A percentile compares a stretch with the other conserved stretches of the same genome.
phyloP scores from a whole-genome alignment of 2,329 filamentous ascomycete genomes.

The Truncatella angustata region DNA sequence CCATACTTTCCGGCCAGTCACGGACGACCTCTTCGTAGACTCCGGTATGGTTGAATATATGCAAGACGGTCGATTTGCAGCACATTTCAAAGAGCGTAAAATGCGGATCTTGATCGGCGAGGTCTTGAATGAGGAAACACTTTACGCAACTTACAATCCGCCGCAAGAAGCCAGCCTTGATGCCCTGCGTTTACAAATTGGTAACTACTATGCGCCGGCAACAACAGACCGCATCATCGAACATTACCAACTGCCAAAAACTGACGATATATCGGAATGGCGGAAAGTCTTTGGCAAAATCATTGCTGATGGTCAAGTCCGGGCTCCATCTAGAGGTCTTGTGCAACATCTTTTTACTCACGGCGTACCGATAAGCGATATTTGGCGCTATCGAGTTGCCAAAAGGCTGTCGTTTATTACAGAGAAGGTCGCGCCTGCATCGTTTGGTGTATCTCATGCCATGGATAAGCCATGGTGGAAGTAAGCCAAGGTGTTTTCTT shows the following conservation, averaged over 20 bases:
- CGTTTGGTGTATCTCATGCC: conserved; percentile 34
- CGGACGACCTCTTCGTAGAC: conserved; percentile 38
- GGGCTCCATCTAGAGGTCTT: conserved; percentile 33
- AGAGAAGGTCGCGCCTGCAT: conserved; percentile 33
- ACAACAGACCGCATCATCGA: conserved; percentile 34
- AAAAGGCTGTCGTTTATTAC: conserved; percentile 41
- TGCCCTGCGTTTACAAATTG: conserved; percentile 34
- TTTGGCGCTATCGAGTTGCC: conserved; percentile 41
- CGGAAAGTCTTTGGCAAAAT: conserved; percentile 37
- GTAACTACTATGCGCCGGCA: conserved; percentile 41
- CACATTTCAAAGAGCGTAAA: conserved; percentile 31
- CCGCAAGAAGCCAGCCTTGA: conserved; percentile 30
- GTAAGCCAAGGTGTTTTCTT: conserved; percentile 22
- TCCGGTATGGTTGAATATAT: conserved; percentile 36
- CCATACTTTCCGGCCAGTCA: conserved; percentile 45
- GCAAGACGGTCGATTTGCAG: conserved; percentile 33
- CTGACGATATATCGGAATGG: conserved; percentile 31
- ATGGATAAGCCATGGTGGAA: conserved; percentile 44
- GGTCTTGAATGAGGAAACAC: conserved; percentile 40
- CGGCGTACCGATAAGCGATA: conserved; percentile 30
- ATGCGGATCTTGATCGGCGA: conserved; percentile 40
- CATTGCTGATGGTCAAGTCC: conserved; percentile 38
- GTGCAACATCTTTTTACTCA: conserved; percentile 27
- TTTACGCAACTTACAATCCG: conserved; percentile 39
- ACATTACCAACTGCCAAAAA: conserved; percentile 32